Evolutionary conservation across 1,284 basidiomycete species (phyloP), one percentile per base, ranked within the genome.

Genomic region (Ceratobasidium sp.): DNA sequence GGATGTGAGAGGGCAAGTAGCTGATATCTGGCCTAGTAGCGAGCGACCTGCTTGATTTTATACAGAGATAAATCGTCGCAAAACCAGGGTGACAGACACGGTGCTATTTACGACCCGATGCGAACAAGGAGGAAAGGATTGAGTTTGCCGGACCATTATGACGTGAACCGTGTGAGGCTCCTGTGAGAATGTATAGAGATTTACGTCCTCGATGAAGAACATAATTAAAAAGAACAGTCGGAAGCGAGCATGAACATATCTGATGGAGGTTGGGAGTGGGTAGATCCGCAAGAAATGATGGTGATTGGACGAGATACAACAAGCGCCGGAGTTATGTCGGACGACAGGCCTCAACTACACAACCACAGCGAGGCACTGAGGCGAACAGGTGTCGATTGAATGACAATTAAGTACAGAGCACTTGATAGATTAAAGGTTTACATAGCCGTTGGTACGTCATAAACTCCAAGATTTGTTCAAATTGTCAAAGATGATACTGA

Each of bases 301-400:
- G 20, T 40, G 59, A 62, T 62, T 62, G 28, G 59, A n/a, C 40
- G 38, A 28, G 23, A 42, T 6, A 6, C 23, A 62, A 38, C 40
- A n/a, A n/a, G 20, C 26, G n/a, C 28, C 59, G 26, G 38, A 28
- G 7, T 10, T 12, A 28, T 59, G 26, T 12, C 23, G 52, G 56
- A 26, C 12, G 6, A 33, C 17, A 6, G 17, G 4, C 6, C 5
- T 3, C 23, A 12, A 59, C n/a, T 59, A 10, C 23, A 28, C 4
- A 28, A 59, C 56, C 26, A 28, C 26, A 33, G 56, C 9, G 26
- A 12, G 56, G 26, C 56, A 3, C 17, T 17, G 56, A 59, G 9
- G 56, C 56, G 56, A 59, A 59, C 26, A 59, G 56, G 38, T 59
- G 56, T 26, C 38, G 56, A 59, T 59, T 33, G 4, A 26, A 59